These are phyloP conservation scores for Melocanna baccifera DNA, from an alignment of 176 grass and related monocot species.

Conservation along the genomic window DNA sequence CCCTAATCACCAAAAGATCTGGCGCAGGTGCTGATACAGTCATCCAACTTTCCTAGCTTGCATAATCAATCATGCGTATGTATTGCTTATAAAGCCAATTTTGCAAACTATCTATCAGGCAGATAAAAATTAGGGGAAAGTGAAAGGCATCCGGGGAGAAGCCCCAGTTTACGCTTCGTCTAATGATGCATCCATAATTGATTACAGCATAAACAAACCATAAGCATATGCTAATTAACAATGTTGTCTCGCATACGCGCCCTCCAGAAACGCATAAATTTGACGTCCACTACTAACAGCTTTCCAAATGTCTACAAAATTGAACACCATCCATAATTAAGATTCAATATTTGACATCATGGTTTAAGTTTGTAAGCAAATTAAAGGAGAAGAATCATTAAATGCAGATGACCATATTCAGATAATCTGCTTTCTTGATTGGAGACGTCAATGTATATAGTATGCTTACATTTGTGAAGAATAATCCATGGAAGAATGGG, in stretches of 20 bases:
- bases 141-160: conserved; percentile 27
- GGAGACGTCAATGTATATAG: background rate
- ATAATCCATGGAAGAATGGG: conserved; percentile 18
- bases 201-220: conserved; percentile 41
- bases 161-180: conserved; percentile 34
- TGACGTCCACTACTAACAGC: background rate
- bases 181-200: conserved; percentile 56
- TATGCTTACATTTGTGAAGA: background rate
- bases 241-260: conserved; percentile 28
- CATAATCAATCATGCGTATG: conserved; percentile 45
- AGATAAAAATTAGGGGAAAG: conserved; percentile 37
- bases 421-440: conserved; percentile 11
- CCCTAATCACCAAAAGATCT: conserved; percentile 43
- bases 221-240: conserved; percentile 19
- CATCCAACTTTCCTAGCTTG: conserved; percentile 38
- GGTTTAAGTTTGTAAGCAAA: background rate
- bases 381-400: background rate
- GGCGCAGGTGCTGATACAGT: conserved; percentile 66
- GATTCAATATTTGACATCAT: background rate
- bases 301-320: background rate
- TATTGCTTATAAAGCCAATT: conserved; percentile 40
- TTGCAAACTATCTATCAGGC: conserved; percentile 30
- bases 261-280: background rate
- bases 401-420: background rate
- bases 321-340: background rate